Evolutionary conservation across 352 stramenopile genomes (phyloP), one percentile per base, ranked within the genome.

Genomic region (Globisporangium spinosum): DNA sequence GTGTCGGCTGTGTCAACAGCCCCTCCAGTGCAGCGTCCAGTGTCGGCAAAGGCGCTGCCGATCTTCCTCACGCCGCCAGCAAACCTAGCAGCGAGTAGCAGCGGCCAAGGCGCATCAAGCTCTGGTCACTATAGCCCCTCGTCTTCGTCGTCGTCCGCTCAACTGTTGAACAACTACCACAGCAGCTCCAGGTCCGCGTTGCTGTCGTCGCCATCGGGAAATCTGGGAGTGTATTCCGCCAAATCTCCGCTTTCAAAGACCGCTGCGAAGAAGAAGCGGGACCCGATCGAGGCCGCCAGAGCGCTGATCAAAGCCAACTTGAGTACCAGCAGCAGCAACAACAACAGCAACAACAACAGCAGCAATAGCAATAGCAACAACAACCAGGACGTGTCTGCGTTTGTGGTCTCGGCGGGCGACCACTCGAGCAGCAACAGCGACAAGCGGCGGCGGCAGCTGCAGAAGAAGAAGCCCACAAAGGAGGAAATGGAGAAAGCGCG

Each of bases 391-490:
- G 38, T 47, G 38, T 73, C 70, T 1, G 53, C 68, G 22, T 91
- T 90, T 62, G 70, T 90, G 56, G 85, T 91, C 57, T 69, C 73
- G 6, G 70, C 71, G 22, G 76, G 72, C 15, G 71, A 79, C 4
- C 65, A 68, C 20, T 78, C 70, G 25, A 58, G 64, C 29, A 78
- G 65, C 54, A 72, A 69, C 23, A 73, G 65, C 17, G 68, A 65
- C 27, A 71, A 74, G 55, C 70, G 71, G 3, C 76, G 74, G 5
- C 74, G 55, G 17, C 27, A 55, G 25, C 25, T 13, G 32, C 40
- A 47, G 62, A 72, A 68, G 35, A 76, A 67, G 43, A 85, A 80
- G 23, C 63, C 64, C 29, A 80, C 61, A 2, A 49, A 67, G 0
- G 70, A 82, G 53, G 73, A 86, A 56, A 58, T 70, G 22, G 69